Evolutionary conservation across 2,329 filamentous ascomycete genomes (phyloP).

Genomic region (Aureobasidium mangrovei): DNA sequence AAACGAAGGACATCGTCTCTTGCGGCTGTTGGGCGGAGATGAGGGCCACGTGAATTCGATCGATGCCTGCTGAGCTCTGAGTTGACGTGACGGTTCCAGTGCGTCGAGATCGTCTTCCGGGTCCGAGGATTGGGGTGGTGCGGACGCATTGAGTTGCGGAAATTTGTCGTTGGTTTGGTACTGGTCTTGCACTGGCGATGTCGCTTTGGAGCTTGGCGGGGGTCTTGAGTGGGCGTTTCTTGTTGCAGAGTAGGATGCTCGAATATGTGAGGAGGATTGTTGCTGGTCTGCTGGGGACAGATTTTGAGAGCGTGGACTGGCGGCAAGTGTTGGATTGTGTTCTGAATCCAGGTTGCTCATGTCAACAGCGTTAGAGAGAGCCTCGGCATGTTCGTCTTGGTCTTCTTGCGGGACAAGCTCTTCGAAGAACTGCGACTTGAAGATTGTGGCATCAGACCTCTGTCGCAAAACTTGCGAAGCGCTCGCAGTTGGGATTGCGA

Average conservation of each 20-base stretch:
- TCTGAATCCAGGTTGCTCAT: not conserved
- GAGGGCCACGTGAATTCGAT: constrained; percentile 2
- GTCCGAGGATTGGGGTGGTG: not conserved
- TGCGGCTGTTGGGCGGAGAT: not conserved
- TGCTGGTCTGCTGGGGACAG: not conserved
- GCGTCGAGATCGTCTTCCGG: not conserved
- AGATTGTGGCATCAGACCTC: not conserved
- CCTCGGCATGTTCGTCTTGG: not conserved
- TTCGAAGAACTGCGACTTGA: not conserved
- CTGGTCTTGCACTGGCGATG: not conserved
- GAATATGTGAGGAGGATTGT: not conserved
- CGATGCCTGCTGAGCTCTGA: not conserved
- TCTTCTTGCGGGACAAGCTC: not conserved
- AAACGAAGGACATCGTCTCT: not conserved
- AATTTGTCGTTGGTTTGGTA: not conserved
- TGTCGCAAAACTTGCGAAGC: constrained; percentile 1
- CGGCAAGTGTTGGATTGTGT: not conserved
- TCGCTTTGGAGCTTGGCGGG: too few species aligned
- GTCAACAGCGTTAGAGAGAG: not conserved
- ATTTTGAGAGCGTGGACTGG: not conserved
- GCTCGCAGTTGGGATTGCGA: not conserved
- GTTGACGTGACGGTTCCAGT: not conserved
- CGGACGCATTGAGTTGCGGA: not conserved
- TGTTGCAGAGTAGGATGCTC: not conserved
- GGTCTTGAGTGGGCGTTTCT: not conserved